Percentiles rank a stretch among this genome's conserved stretches.
Conservation (phyloP, 2,329 filamentous ascomycete species). For the Neopestalotiopsis rosae region DNA sequence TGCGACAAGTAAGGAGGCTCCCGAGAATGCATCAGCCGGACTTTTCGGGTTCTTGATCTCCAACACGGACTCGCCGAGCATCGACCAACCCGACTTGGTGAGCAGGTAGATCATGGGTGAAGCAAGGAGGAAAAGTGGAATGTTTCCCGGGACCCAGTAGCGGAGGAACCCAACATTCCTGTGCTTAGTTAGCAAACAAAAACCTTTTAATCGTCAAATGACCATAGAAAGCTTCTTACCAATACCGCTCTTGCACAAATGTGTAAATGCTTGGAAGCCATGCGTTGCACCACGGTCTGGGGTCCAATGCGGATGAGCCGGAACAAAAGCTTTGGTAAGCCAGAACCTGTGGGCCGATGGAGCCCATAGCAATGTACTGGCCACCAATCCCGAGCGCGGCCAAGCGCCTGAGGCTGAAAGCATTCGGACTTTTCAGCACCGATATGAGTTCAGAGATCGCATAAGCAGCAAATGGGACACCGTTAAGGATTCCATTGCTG, state of each 20-base stretch:
- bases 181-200: slow-evolving; percentile 20
- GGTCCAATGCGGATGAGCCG: slow-evolving; percentile 33
- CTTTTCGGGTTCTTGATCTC: background rate
- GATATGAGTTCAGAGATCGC: slow-evolving; percentile 47
- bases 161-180: slow-evolving; percentile 88
- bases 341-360: slow-evolving; percentile 72
- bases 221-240: slow-evolving; percentile 61
- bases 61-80: slow-evolving; percentile 27
- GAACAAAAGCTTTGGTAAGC: slow-evolving; percentile 77
- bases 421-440: slow-evolving; percentile 40
- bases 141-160: slow-evolving; percentile 88
- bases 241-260: slow-evolving; percentile 89
- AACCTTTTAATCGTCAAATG: slow-evolving; percentile 18
- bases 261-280: slow-evolving; percentile 86
- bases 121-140: slow-evolving; percentile 87
- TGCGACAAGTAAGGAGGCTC: slow-evolving; percentile 41
- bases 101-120: slow-evolving; percentile 76
- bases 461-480: slow-evolving; percentile 75
- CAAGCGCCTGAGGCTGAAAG: slow-evolving; percentile 56
- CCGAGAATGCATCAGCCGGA: slow-evolving; percentile 3
- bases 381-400: slow-evolving; percentile 70
- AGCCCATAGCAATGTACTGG: slow-evolving; percentile 68
- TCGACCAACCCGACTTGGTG: slow-evolving; percentile 60
- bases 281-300: slow-evolving; percentile 76
- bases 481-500: slow-evolving; percentile 86